Base-by-base conservation (phyloP, 2,329 filamentous ascomycete species). In the Herpotrichia juniperi region DNA sequence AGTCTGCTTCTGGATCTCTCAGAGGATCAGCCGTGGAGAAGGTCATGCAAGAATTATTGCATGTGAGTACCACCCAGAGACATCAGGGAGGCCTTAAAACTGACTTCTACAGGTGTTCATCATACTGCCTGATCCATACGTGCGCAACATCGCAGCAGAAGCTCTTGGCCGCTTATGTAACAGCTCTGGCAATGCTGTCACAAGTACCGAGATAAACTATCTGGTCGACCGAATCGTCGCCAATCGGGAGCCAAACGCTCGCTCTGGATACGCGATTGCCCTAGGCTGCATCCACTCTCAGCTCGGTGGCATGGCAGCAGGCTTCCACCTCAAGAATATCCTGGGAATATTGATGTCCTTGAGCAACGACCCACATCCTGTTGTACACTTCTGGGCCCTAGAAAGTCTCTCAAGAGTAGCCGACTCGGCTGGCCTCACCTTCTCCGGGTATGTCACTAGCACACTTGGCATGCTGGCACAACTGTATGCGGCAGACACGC, bases 311-410 rank as follows among this genome's bases (percentile, higher is more conserved):
- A 97, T 99, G 93, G 94, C 94, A 47, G 94, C 94, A 48, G 92
- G 93, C 3, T 92, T 94, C 64, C 94, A 99, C 71, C 81, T 99
- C 45, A 97, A 97, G 78, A 97, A 92, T 1, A 97, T 99, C 44
- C 83, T 97, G n/a, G 90, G 93, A 16, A 96, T 99, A 32, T 79
- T 99, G n/a, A 96, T 97, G 89, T 97, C 94, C 7, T 82, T 99
- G 9, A 93, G 92, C 72, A 96, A 93, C 62, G 94, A 99, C 67
- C 91, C 93, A 17, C 94, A 99, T 70, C 93, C 94, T 0, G 87
- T 90, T 0, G 94, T 99, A 8, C 94, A 99, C 73, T 96, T 93
- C 69, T 97, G 93, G 92, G 93, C 96, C 2, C 79, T 99, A 39
- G 92, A 97, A 69, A 93, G 91, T 9, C 75, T 99, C 25, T 88